These are phyloP conservation scores for Sugiyamaella chiloensis DNA, from an alignment of 805 yeast genomes.

Conservation along the genomic window DNA sequence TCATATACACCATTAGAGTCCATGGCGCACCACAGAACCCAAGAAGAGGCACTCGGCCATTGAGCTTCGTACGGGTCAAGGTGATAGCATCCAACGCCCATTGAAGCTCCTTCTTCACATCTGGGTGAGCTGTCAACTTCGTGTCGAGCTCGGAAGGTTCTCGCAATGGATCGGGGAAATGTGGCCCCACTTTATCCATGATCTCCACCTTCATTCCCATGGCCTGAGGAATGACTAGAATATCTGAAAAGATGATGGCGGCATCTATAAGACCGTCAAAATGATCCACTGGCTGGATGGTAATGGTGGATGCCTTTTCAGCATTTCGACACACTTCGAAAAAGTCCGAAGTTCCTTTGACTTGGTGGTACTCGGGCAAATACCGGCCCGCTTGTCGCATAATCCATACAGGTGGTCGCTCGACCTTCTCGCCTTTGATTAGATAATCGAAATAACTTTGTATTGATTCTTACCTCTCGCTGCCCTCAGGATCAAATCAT, in stretches of 20 bases:
- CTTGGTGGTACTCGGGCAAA: conserved; percentile 74
- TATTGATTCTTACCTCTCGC: conserved; percentile 55
- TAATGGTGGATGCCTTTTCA: conserved; percentile 87
- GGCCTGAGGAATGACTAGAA: conserved; percentile 95
- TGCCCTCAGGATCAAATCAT: conserved; percentile 88
- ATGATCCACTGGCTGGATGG: conserved; percentile 92
- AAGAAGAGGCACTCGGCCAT: conserved; percentile 88
- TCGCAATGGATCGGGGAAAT: conserved; percentile 84
- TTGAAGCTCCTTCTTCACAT: conserved; percentile 70
- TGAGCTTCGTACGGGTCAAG: conserved; percentile 76
- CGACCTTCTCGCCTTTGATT: conserved; percentile 65
- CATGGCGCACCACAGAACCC: conserved; percentile 99
- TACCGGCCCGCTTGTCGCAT: conserved; percentile 98
- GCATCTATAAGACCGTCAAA: conserved; percentile 90
- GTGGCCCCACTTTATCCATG: conserved; percentile 94
- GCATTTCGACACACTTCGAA: conserved; percentile 95
- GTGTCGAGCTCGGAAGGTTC: conserved; percentile 58
- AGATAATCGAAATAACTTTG: neutral
- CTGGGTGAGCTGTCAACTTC: conserved; percentile 50
- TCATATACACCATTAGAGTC: conserved; percentile 95
- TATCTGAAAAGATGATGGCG: conserved; percentile 94
- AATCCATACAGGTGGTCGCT: conserved; percentile 97
- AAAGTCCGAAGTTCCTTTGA: conserved; percentile 80
- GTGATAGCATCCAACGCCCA: conserved; percentile 97
- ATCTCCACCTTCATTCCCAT: conserved; percentile 94